phyloP scores from a whole-genome alignment of 495 filamentous ascomycete species.

The Usnea hakonensis region DNA sequence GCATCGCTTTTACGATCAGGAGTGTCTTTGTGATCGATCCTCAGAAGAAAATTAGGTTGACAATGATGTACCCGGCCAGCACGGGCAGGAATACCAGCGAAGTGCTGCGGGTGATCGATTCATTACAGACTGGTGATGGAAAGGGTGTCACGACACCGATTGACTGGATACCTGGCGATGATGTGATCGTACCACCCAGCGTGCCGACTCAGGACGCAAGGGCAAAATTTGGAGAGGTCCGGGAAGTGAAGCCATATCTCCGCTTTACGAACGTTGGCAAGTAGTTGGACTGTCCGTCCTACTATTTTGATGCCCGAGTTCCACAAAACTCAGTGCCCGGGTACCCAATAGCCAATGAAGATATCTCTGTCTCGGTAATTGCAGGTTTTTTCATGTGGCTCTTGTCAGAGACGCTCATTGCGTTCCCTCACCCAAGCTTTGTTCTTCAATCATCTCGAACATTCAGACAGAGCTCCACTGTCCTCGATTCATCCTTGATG shows the following conservation, averaged over 20 bases:
- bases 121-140: slow-evolving; percentile 55
- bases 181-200: slow-evolving; percentile 59
- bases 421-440: background rate
- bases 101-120: slow-evolving; percentile 58
- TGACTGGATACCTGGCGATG: slow-evolving; percentile 56
- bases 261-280: slow-evolving; percentile 30
- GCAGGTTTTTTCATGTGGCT: background rate
- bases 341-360: background rate
- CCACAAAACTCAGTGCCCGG: too few relatives aligned
- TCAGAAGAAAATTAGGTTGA: slow-evolving; percentile 58
- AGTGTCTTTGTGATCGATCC: slow-evolving; percentile 66
- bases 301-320: background rate
- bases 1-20: slow-evolving; percentile 59
- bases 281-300: background rate
- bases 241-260: slow-evolving; percentile 52
- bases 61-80: slow-evolving; percentile 60
- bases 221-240: slow-evolving; percentile 59
- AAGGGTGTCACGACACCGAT: slow-evolving; percentile 58
- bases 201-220: slow-evolving; percentile 56
- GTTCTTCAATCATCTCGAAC: background rate
- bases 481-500: background rate
- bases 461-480: background rate
- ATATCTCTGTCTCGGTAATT: background rate
- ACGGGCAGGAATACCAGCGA: slow-evolving; percentile 59
- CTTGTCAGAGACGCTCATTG: background rate